Base-by-base conservation (phyloP, 1,284 basidiomycete genomes). In the Malassezia dermatis region DNA sequence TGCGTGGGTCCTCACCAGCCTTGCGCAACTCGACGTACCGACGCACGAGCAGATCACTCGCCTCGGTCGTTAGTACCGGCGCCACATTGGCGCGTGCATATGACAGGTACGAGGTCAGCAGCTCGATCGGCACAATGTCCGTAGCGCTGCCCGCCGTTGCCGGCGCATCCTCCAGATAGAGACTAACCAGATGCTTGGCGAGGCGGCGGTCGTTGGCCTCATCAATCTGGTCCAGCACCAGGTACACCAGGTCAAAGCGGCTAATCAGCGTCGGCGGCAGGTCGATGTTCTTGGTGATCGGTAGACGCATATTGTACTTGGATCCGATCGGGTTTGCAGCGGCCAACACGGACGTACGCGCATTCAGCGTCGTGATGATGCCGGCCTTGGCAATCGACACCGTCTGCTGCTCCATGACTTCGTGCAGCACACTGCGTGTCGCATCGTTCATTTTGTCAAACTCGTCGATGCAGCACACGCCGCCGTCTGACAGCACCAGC, bases 351-450 rank as follows among this genome's bases (percentile, higher is more conserved):
- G 94, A 98, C 0, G 93, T 96, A 31, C 94, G 82, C 0, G 94
- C 93, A 67, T 98, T 98, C 61, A 98, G 80, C 0, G 94, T 96
- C 0, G 93, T 98, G 74, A 96, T 98, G 70, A 98, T 98, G 10
- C 94, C 94, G 0, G 93, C 93, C 77, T 98, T 98, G n/a, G 94
- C 94, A 58, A 98, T 93, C 1, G 91, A 96, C 2, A 98, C 90
- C 0, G 93, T 98, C 85, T 98, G 93, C 84, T 98, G 93, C 82
- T 98, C 93, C 93, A 98, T 98, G 35, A 96, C 94, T 85, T 98
- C 94, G 75, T 98, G 93, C 48, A 98, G 78, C 1, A 96, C 94
- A 75, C 88, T 91, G 45, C 94, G 82, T 8, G 93, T 96, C 0
- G 89, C 84, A 69, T 98, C 93, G 1, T 86, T 87, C 93, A 98